phyloP scores from a whole-genome alignment of 441 rosid species.

The Brassica hybrid region DNA sequence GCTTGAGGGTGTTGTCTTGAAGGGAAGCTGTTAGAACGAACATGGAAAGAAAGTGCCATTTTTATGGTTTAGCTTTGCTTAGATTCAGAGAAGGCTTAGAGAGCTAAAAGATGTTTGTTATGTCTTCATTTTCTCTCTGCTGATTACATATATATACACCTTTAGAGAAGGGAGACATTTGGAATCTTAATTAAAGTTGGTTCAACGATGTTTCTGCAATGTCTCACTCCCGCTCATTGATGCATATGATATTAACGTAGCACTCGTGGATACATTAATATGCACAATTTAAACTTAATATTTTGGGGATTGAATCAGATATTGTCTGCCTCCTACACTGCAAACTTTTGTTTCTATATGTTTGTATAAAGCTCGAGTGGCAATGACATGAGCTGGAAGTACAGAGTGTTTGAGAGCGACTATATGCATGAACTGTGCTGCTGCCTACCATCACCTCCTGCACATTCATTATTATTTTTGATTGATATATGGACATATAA shows the following conservation, averaged over 20 bases:
- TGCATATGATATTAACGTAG: not conserved
- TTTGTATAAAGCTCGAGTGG: not conserved
- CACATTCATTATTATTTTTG: not conserved
- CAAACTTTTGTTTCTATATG: not conserved
- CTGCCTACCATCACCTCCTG: not conserved
- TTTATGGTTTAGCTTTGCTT: conserved; percentile 6
- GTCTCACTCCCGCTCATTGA: not conserved
- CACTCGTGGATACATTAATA: too few relatives aligned
- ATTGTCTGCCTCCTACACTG: conserved; percentile 15
- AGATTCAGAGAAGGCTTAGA: not conserved
- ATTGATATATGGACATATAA: not conserved
- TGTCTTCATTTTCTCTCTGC: not conserved
- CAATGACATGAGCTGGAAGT: conserved; percentile 2
- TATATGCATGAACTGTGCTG: not conserved
- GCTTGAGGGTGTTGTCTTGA: conserved; percentile 49
- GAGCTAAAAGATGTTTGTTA: not conserved
- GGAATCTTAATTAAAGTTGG: not conserved
- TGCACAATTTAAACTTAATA: not conserved
- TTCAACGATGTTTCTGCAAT: conserved; percentile 9
- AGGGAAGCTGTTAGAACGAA: conserved; percentile 57
- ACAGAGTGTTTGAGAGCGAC: not conserved
- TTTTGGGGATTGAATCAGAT: not conserved
- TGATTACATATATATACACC: not conserved
- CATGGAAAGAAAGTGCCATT: conserved; percentile 32
- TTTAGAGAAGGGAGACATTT: not conserved